phyloP scores from a whole-genome alignment of 164 flowering plant genomes.

The Annona squamosa region DNA sequence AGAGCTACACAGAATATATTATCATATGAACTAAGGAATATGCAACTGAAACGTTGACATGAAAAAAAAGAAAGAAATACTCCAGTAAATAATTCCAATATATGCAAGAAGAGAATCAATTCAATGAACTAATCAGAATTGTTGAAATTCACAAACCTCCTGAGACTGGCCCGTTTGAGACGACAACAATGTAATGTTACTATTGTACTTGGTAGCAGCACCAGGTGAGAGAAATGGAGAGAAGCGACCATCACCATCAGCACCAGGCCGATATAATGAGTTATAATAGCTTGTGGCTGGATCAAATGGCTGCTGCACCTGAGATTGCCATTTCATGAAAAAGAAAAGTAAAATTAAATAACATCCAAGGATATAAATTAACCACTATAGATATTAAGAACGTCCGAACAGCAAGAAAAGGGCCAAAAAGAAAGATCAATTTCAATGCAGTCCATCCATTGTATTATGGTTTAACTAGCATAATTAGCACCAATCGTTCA shows the following conservation, averaged over 20 bases:
- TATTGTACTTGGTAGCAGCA: constrained; percentile 58
- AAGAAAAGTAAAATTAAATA: neutral
- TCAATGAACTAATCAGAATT: neutral
- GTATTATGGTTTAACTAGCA: neutral
- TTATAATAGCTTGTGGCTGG: constrained; percentile 56
- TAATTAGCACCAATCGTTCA: too few relatives aligned
- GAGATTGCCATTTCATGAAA: neutral
- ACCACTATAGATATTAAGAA: too few relatives aligned
- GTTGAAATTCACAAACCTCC: constrained; percentile 42
- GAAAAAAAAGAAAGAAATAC: too few relatives aligned
- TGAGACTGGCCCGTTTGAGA: constrained; percentile 57
- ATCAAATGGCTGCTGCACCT: constrained; percentile 70
- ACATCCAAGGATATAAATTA: neutral
- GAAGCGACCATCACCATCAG: constrained; percentile 66
- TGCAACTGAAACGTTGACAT: too few relatives aligned
- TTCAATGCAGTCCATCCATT: neutral
- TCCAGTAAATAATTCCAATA: neutral
- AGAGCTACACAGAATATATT: too few relatives aligned
- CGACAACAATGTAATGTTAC: constrained; percentile 52
- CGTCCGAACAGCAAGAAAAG: neutral
- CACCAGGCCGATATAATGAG: constrained; percentile 57
- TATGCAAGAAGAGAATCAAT: neutral
- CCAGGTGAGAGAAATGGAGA: constrained; percentile 67
- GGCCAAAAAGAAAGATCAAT: neutral
- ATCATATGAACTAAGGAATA: too few relatives aligned